Evolutionary conservation across 2,329 filamentous ascomycete genomes (phyloP).

Genomic region (Alternaria sp.): DNA sequence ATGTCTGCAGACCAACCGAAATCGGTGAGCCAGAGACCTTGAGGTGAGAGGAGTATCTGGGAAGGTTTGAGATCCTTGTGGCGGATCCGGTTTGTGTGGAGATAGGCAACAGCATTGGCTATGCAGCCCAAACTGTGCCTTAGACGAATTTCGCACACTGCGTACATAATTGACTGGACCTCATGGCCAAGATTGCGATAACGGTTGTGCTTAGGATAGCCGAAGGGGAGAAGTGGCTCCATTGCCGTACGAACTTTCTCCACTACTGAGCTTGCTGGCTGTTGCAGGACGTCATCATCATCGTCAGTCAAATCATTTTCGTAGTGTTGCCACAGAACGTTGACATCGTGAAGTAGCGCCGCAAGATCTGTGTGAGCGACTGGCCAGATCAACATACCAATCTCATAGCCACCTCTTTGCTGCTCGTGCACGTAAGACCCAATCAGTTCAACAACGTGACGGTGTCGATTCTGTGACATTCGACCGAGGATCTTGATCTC

Average conservation of each 20-base stretch:
- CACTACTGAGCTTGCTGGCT: too few relatives aligned
- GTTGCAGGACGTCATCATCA: too few relatives aligned
- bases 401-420: slow-evolving; percentile 3
- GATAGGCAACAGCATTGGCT: slow-evolving; percentile 13
- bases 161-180: too few relatives aligned
- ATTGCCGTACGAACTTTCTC: not conserved
- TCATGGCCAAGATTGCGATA: too few relatives aligned
- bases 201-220: too few relatives aligned
- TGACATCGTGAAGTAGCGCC: slow-evolving; percentile 1
- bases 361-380: slow-evolving; percentile 29
- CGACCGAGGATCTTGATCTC: slow-evolving; percentile 33
- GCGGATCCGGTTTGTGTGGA: slow-evolving; percentile 14
- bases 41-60: slow-evolving; percentile 13
- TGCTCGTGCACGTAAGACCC: slow-evolving; percentile 25
- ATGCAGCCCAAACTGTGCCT: slow-evolving; percentile 10
- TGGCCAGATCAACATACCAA: slow-evolving; percentile 29
- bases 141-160: fast-evolving
- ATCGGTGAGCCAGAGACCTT: slow-evolving; percentile 2
- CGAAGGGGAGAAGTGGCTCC: not conserved
- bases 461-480: slow-evolving; percentile 14
- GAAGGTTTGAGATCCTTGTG: slow-evolving; percentile 27
- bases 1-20: slow-evolving; percentile 5
- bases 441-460: slow-evolving; percentile 27
- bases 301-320: fast-evolving
- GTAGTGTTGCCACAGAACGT: not conserved